These are phyloP conservation scores for Dentipellis sp. DNA, from an alignment of 768 basidiomycete genomes.

Conservation along the genomic window DNA sequence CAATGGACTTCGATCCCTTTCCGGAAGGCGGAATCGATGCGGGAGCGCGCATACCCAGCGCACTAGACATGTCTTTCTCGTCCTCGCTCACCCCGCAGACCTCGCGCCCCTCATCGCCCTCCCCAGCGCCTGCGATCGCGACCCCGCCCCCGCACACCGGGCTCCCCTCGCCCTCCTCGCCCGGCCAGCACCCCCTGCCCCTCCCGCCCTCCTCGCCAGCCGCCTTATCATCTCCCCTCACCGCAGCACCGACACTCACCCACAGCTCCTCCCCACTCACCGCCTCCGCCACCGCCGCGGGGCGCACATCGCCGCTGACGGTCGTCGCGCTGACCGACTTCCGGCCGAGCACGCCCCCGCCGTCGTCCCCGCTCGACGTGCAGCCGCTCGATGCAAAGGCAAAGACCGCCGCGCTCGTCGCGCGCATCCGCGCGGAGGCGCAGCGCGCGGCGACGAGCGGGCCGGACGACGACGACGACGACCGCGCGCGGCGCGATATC, in stretches of 20 bases:
- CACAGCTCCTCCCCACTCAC: too few species aligned
- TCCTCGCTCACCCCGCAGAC: not conserved
- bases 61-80: not conserved
- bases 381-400: slow-evolving; percentile 21
- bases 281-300: too few species aligned
- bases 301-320: not conserved
- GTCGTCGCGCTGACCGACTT: not conserved
- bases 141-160: not conserved
- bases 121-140: not conserved
- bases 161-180: slow-evolving; percentile 2
- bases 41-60: not conserved
- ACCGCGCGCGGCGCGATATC: slow-evolving; percentile 26
- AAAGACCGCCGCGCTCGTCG: slow-evolving; percentile 53
- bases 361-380: slow-evolving; percentile 20
- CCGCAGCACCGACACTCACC: too few species aligned
- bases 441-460: slow-evolving; percentile 27
- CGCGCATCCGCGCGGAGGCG: slow-evolving; percentile 39
- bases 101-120: not conserved
- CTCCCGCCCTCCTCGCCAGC: not conserved
- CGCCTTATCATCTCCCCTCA: too few species aligned
- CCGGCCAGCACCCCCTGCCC: not conserved
- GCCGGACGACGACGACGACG: slow-evolving; percentile 28
- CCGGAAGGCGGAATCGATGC: not conserved
- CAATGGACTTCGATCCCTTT: not conserved
- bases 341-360: slow-evolving; percentile 18